A percentile compares a stretch with the other conserved stretches of the same genome.
Conservation (phyloP, 306 rosid species). For the Vigna unguiculata region DNA sequence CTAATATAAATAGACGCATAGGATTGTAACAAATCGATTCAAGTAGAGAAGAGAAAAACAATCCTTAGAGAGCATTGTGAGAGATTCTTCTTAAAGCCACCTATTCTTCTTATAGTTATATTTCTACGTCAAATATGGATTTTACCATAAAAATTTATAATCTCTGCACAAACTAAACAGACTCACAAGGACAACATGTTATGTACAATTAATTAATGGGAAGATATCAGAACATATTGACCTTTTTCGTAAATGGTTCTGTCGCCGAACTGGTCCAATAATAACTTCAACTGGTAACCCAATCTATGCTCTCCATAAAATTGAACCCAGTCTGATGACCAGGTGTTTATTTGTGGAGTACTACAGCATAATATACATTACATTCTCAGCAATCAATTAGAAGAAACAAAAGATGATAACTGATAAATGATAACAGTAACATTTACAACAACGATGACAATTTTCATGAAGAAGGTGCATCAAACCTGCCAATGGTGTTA, state of each 20-base stretch:
- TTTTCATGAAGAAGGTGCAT: slow-evolving; percentile 25
- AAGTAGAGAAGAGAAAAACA: too few relatives aligned
- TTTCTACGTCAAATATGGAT: too few relatives aligned
- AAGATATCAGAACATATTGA: slow-evolving; percentile 41
- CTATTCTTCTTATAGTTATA: too few relatives aligned
- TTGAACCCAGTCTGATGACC: slow-evolving; percentile 93
- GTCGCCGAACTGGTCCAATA: slow-evolving; percentile 73
- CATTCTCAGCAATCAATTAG: slow-evolving; percentile 29
- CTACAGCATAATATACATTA: slow-evolving; percentile 51
- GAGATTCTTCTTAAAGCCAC: too few relatives aligned
- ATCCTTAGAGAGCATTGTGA: too few relatives aligned
- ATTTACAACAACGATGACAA: slow-evolving; percentile 8
- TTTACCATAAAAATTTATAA: too few relatives aligned
- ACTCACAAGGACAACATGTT: neutral
- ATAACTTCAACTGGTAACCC: slow-evolving; percentile 87
- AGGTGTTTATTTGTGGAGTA: slow-evolving; percentile 89
- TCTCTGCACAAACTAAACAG: too few relatives aligned
- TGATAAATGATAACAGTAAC: neutral
- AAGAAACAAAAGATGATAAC: slow-evolving; percentile 6
- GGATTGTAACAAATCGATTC: too few relatives aligned
- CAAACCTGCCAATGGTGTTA: slow-evolving; percentile 93
- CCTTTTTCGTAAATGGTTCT: slow-evolving; percentile 78
- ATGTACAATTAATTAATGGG: neutral
- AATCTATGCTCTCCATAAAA: slow-evolving; percentile 85
- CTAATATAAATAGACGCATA: too few relatives aligned